A percentile compares a stretch with the other conserved stretches of the same genome.
phyloP scores from a whole-genome alignment of 2,329 filamentous ascomycete species.

The Penicillium sp. region DNA sequence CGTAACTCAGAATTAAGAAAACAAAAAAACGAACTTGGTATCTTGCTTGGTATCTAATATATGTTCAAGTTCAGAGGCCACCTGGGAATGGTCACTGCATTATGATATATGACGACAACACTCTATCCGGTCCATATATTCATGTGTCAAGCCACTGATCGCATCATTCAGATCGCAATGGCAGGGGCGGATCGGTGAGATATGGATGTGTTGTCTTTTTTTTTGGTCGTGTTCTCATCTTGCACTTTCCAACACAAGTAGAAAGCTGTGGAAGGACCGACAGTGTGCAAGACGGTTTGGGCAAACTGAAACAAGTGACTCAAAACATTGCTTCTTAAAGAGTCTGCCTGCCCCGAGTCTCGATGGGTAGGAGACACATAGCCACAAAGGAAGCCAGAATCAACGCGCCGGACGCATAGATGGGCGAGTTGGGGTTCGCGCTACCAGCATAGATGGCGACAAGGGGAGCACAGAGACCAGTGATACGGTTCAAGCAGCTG shows the following conservation, averaged over 20 bases:
- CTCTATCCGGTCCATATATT: not conserved
- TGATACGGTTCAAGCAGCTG: conserved; percentile 47
- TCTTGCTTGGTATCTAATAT: conserved; percentile 3
- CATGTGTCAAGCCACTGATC: not conserved
- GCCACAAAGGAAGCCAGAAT: conserved; percentile 48
- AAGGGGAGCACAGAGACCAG: conserved; percentile 47
- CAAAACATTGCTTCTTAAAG: conserved; percentile 25
- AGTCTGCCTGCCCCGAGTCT: conserved; percentile 47
- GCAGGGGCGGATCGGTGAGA: not conserved
- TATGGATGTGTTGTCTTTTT: not conserved
- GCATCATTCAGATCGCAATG: not conserved
- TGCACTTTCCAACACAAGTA: not conserved
- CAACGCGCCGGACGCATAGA: conserved; percentile 47
- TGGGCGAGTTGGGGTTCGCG: conserved; percentile 43
- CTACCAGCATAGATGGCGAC: conserved; percentile 45
- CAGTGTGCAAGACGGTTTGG: not conserved
- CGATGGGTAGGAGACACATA: conserved; percentile 48
- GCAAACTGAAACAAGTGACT: not conserved
- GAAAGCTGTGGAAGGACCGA: not conserved
- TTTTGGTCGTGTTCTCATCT: not conserved
- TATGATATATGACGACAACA: not conserved
- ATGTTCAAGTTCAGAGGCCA: conserved; percentile 3
- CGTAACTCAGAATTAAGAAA: not conserved
- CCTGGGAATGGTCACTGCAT: not conserved
- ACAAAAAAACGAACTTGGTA: conserved; percentile 4